Base-by-base conservation (phyloP, 1,284 basidiomycete genomes). In the Chalciporus sp. region DNA sequence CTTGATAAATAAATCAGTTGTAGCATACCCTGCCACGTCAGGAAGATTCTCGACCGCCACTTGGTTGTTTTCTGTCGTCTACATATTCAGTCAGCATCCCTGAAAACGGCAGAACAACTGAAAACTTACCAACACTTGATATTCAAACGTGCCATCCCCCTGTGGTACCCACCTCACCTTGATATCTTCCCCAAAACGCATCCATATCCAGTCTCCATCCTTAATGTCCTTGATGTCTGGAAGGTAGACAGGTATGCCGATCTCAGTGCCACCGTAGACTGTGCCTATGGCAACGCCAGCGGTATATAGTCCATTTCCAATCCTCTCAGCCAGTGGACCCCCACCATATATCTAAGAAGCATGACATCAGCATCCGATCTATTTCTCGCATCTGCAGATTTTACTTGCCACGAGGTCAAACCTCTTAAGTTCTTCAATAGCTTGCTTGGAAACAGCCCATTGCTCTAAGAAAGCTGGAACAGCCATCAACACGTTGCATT, bases 181-280 rank as follows among this genome's bases (percentile, higher is more conserved):
- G 11, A 54, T 16, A 0, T 53, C 19, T 2, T 61, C 53, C 2
- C 55, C 37, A 11, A 68, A 51, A 7, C 31, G 49, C 37, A 66
- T n/a, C 64, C 64, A 73, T 14, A 51, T 41, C 72, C 70, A 73
- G 11, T 71, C 63, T 1, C 61, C 56, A 28, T 60, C 61, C 3
- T 37, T 39, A 16, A 60, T 53, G 0, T 60, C 43, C 3, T 45
- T 23, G 43, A 19, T 52, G 20, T 35, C n/a, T 23, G 44, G 53
- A 1, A 29, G 41, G 14, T 41, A 35, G 31, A 23, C n/a, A 16
- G 42, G 49, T 31, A 7, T n/a, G n/a, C 63, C 63, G 14, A 61
- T 61, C 33, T 64, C 63, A 6, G 65, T 64, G 8, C 49, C 65
- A 1, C 66, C 66, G 12, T 68, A 68, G 4, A 12, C 4, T 1